Conservation (phyloP, 768 basidiomycete genomes). For the Thelephora aurantiotincta region DNA sequence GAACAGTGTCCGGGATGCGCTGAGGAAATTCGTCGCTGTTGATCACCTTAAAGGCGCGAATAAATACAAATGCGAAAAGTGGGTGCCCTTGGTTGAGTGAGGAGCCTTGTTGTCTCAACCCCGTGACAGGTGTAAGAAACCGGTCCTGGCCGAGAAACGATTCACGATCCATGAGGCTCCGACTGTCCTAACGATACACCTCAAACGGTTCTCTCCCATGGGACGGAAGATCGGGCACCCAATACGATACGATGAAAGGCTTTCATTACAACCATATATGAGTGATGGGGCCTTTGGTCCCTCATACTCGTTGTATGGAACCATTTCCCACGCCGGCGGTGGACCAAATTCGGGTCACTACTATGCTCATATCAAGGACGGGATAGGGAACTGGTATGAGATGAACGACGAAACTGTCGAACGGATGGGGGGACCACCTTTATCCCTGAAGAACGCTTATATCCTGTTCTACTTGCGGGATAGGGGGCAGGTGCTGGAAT, state of each 20-base stretch:
- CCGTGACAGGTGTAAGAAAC: conserved; percentile 68
- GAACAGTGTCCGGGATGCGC: conserved; percentile 49
- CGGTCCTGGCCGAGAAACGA: conserved; percentile 79
- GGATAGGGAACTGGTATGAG: conserved; percentile 66
- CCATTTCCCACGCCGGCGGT: conserved; percentile 85
- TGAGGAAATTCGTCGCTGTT: conserved; percentile 66
- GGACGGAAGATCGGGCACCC: conserved; percentile 75
- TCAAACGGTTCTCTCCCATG: conserved; percentile 87
- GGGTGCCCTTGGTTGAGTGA: conserved; percentile 17
- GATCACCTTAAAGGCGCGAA: conserved; percentile 82
- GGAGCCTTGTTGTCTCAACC: not conserved
- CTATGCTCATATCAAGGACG: conserved; percentile 68
- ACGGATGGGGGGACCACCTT: conserved; percentile 26
- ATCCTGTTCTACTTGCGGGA: conserved; percentile 84
- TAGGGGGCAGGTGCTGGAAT: conserved; percentile 61
- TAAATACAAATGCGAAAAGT: conserved; percentile 99
- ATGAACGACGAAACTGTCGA: conserved; percentile 86
- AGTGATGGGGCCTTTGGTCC: conserved; percentile 67
- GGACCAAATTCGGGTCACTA: conserved; percentile 97
- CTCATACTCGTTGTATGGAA: conserved; percentile 76
- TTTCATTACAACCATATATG: conserved; percentile 71
- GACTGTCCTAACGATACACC: conserved; percentile 75
- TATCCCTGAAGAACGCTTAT: conserved; percentile 72
- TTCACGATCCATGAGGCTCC: conserved; percentile 87
- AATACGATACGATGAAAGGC: conserved; percentile 63